Evolutionary conservation across 1,284 basidiomycete genomes (phyloP).

Genomic region (Mycena sp.): DNA sequence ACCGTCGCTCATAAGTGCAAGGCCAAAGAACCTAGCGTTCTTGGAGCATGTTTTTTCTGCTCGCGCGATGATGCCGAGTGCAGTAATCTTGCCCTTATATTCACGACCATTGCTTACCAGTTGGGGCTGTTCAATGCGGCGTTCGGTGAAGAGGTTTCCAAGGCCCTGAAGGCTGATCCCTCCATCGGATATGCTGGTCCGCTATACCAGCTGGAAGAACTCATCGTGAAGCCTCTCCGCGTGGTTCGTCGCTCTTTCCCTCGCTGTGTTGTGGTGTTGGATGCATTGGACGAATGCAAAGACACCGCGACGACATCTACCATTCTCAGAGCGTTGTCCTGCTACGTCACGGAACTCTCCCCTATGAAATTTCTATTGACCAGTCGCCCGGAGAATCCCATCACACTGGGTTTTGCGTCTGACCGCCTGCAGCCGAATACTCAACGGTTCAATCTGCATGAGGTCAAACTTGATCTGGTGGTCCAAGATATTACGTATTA

Average conservation of each 20-base stretch:
- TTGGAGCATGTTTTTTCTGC: slow-evolving; percentile 46
- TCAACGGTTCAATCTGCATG: slow-evolving; percentile 25
- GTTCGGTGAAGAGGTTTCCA: slow-evolving; percentile 28
- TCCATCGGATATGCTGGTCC: slow-evolving; percentile 10
- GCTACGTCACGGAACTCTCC: slow-evolving; percentile 11
- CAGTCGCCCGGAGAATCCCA: slow-evolving; percentile 35
- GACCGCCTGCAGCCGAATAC: slow-evolving; percentile 14
- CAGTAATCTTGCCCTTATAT: slow-evolving; percentile 32
- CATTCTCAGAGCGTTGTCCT: slow-evolving; percentile 26
- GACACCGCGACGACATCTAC: slow-evolving; percentile 31
- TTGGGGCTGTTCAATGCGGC: slow-evolving; percentile 26
- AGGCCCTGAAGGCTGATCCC: slow-evolving; percentile 24
- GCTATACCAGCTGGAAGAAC: slow-evolving; percentile 30
- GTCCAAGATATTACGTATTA: slow-evolving; percentile 32
- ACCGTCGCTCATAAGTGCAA: slow-evolving; percentile 30
- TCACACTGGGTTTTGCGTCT: slow-evolving; percentile 22
- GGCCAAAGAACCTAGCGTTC: slow-evolving; percentile 8
- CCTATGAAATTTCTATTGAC: slow-evolving; percentile 36
- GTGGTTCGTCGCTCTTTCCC: slow-evolving; percentile 11
- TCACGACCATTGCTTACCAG: slow-evolving; percentile 39
- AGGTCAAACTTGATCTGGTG: slow-evolving; percentile 25
- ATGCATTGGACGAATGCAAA: slow-evolving; percentile 42
- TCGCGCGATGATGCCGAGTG: slow-evolving; percentile 33
- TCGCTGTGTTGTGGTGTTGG: slow-evolving; percentile 34
- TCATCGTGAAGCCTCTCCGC: slow-evolving; percentile 34